A percentile compares a stretch with the other conserved stretches of the same genome.
These are phyloP conservation scores for Colletotrichum sp. DNA, from an alignment of 2,329 filamentous ascomycete species.

Conservation along the genomic window DNA sequence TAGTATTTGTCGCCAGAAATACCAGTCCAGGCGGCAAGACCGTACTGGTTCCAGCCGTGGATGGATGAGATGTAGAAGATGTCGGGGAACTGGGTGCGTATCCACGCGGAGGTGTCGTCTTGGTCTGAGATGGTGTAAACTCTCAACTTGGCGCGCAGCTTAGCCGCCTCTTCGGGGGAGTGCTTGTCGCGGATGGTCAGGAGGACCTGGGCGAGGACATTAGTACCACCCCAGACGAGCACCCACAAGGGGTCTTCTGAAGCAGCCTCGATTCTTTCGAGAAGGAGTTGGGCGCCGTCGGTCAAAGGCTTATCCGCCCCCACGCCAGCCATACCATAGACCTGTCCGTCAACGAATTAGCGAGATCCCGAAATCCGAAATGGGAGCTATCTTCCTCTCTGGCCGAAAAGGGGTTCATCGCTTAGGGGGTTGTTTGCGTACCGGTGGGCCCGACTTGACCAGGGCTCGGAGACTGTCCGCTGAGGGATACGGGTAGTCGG, in stretches of 20 bases:
- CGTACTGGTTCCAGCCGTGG: slow-evolving; percentile 62
- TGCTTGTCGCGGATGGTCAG: slow-evolving; percentile 36
- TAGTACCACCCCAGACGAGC: slow-evolving; percentile 58
- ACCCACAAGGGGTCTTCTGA: slow-evolving; percentile 52
- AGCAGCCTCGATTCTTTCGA: slow-evolving; percentile 28
- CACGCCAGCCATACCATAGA: slow-evolving; percentile 37
- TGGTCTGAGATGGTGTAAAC: slow-evolving; percentile 65
- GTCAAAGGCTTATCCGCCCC: slow-evolving; percentile 33
- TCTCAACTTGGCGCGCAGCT: slow-evolving; percentile 45
- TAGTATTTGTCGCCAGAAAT: slow-evolving; percentile 45
- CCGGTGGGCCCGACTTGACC: slow-evolving; percentile 40
- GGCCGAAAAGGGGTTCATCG: background rate
- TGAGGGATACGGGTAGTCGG: slow-evolving; percentile 44
- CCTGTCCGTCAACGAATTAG: slow-evolving; percentile 17
- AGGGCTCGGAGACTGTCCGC: slow-evolving; percentile 37
- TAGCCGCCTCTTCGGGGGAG: slow-evolving; percentile 32
- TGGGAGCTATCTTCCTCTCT: background rate
- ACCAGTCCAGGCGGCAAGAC: slow-evolving; percentile 58
- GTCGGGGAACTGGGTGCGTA: slow-evolving; percentile 56
- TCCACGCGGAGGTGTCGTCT: slow-evolving; percentile 62
- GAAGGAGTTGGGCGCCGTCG: slow-evolving; percentile 48
- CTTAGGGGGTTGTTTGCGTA: slow-evolving; percentile 17
- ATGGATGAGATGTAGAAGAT: slow-evolving; percentile 61
- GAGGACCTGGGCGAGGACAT: slow-evolving; percentile 55
- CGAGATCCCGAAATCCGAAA: background rate